Evolutionary conservation across 2,329 filamentous ascomycete species (phyloP), one percentile per base, ranked within the genome.

Genomic region (Fusarium sp.): DNA sequence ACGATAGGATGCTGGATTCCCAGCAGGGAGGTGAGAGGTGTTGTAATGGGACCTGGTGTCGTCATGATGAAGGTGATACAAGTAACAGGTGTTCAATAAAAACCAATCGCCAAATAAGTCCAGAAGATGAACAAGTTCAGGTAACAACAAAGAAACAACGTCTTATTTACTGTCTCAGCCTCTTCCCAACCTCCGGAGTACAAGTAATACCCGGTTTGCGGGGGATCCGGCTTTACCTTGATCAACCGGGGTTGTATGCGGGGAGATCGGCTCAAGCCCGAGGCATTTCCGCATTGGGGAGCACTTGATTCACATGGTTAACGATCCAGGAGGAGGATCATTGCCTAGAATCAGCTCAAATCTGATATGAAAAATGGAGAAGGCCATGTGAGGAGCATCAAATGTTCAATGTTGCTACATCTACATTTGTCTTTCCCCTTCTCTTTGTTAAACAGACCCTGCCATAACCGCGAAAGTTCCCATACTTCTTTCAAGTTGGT

Each of bases 1-100:
- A 98, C 86, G 82, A 98, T 92, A 45, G 96, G 96, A 84, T 98
- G 95, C 76, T 92, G 87, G 83, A 98, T 98, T 27, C 91, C 90
- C 62, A 98, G 89, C 61, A 98, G 91, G 64, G 87, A 87, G 73
- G 93, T 95, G 40, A 97, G 89, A 2, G 94, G 93, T 13, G 94
- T 97, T 67, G 89, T 90, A 78, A 96, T 92, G 69, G 91, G 87
- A 56, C 86, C 86, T 56, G 80, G 66, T 22, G 83, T 76, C 64
- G 84, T 80, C 84, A 87, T 88, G 52, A 14, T 77, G 69, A 37
- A 59, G 35, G 45, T 45, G n/a, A 20, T 68, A 31, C 62, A 66
- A 64, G 54, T 54, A 56, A 29, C 5, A 38, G 9, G 10, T n/a
- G 16, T 29, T 62, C 18, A 9, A 24, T 37, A 20, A 20, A n/a